Evolutionary conservation across 202 grass and related monocot species (phyloP).

Genomic region (Panicum hallii): DNA sequence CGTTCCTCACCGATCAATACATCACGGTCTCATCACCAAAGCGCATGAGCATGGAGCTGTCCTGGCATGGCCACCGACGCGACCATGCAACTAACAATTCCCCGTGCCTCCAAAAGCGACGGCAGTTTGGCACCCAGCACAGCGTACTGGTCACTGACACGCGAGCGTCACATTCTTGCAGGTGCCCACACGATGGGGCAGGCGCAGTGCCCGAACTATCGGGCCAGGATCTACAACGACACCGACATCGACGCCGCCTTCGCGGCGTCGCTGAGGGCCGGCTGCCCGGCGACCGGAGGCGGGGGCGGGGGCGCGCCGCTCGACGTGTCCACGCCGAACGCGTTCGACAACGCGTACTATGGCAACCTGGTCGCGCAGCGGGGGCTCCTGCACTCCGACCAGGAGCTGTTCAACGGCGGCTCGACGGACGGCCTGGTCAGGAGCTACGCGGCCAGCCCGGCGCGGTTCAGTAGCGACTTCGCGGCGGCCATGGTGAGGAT

Average conservation of each 20-base stretch:
- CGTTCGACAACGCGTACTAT: constrained; percentile 60
- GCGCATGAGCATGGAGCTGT: background rate
- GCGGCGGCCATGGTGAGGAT: constrained; percentile 55
- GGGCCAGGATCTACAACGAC: constrained; percentile 51
- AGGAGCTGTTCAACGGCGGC: constrained; percentile 54
- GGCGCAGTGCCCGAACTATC: constrained; percentile 48
- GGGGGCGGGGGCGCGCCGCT: constrained; percentile 36
- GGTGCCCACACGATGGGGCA: constrained; percentile 55
- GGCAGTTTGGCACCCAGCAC: constrained; percentile 2
- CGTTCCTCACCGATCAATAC: background rate
- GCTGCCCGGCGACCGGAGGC: constrained; percentile 43
- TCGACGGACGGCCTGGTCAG: constrained; percentile 45
- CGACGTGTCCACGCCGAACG: constrained; percentile 42
- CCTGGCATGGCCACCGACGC: constrained; percentile 12
- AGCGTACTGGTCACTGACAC: background rate
- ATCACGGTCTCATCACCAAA: background rate
- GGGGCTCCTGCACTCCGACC: constrained; percentile 64
- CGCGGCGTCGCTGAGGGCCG: constrained; percentile 37
- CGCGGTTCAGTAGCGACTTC: constrained; percentile 50
- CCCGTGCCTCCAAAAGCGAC: constrained; percentile 23
- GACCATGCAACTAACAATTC: constrained; percentile 23
- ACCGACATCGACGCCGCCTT: constrained; percentile 43
- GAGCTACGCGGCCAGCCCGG: constrained; percentile 39
- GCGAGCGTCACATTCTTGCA: background rate
- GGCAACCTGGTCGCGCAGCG: constrained; percentile 38